Evolutionary conservation across 306 rosid genomes (phyloP).

Genomic region (Rubus idaeus): DNA sequence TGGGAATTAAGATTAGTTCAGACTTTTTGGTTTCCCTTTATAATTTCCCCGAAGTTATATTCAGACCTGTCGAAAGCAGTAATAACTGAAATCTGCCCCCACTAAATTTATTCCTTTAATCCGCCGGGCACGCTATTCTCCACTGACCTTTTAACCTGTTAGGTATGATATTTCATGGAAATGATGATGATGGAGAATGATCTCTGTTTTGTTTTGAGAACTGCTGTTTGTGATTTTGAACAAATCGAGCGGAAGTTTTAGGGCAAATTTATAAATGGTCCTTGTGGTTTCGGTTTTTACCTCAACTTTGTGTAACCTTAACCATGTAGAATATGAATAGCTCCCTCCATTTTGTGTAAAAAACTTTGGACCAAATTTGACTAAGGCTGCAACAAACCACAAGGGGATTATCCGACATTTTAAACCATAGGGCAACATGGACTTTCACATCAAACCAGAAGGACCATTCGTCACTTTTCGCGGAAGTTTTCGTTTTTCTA

Average conservation of each 20-base stretch:
- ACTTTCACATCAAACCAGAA: no score
- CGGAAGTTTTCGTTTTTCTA: no score
- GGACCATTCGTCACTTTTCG: no score
- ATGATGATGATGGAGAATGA: not conserved
- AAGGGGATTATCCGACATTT: no score
- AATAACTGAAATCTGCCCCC: no score
- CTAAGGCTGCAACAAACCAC: no score
- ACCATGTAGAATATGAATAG: not conserved
- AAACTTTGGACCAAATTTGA: not conserved
- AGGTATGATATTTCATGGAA: not conserved
- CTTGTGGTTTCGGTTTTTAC: not conserved
- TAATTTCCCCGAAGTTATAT: not conserved
- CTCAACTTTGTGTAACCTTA: not conserved
- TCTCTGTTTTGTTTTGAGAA: not conserved
- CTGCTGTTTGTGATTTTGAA: not conserved
- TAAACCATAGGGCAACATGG: no score
- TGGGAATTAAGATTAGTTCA: not conserved
- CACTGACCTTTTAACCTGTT: not conserved
- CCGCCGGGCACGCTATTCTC: not conserved
- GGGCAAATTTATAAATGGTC: not conserved
- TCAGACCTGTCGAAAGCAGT: no score
- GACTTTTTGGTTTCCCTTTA: not conserved
- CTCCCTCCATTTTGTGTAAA: not conserved
- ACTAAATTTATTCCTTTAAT: not conserved
- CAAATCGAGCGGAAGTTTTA: not conserved